Percentiles rank a stretch among this genome's conserved stretches.
Evolutionary conservation across 441 rosid genomes (phyloP).

Genomic region (Raphanus hybrid): DNA sequence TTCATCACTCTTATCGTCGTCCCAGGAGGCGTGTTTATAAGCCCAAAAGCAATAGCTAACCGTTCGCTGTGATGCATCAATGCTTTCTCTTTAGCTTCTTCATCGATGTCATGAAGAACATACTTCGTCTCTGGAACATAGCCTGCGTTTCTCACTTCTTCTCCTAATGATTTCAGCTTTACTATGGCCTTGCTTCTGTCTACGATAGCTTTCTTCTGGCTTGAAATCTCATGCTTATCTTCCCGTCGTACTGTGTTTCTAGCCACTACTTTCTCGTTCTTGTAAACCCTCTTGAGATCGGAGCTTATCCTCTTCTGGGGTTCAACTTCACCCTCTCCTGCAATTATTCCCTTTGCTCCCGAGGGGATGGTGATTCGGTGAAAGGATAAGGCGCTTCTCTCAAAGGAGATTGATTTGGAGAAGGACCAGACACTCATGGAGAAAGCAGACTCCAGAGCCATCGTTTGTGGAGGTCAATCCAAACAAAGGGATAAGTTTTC

Average conservation of each 20-base stretch:
- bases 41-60: no score
- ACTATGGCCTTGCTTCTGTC: slow-evolving; percentile 37
- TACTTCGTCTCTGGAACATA: slow-evolving; percentile 59
- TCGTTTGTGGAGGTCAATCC: slow-evolving; percentile 3
- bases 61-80: no score
- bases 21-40: no score
- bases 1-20: no score
- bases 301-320: neutral
- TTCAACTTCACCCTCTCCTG: neutral
- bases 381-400: slow-evolving; percentile 26
- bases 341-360: slow-evolving; percentile 4
- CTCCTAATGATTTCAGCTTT: slow-evolving; percentile 34
- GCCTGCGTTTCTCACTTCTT: slow-evolving; percentile 53
- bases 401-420: slow-evolving; percentile 8
- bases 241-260: neutral
- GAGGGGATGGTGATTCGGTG: neutral
- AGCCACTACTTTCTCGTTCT: neutral
- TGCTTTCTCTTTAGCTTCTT: no score
- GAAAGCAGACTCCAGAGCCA: slow-evolving; percentile 33
- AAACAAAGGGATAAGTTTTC: slow-evolving; percentile 36
- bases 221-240: slow-evolving; percentile 5
- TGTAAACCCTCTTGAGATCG: neutral
- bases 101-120: no score
- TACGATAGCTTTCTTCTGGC: slow-evolving; percentile 8
- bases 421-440: slow-evolving; percentile 37